These are phyloP conservation scores for Chytriomyces sp. DNA, from an alignment of 192 early-diverging fungal species.

Conservation along the genomic window DNA sequence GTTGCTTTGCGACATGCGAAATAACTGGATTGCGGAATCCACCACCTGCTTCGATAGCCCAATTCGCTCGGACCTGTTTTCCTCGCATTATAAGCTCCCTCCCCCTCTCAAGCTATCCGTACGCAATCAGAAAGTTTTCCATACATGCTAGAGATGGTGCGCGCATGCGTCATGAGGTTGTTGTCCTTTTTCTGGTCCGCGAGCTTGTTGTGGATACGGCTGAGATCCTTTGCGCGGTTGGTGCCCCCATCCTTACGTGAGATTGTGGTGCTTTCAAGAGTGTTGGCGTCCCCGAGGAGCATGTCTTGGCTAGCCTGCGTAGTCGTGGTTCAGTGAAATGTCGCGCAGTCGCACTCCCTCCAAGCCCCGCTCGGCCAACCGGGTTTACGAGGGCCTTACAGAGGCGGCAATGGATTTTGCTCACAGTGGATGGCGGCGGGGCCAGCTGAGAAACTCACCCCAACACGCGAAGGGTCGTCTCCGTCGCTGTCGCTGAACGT, in stretches of 20 bases:
- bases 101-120: conserved; percentile 73
- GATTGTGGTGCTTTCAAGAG: conserved; percentile 80
- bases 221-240: conserved; percentile 70
- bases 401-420: background rate
- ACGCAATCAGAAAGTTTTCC: background rate
- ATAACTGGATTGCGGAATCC: conserved; percentile 87
- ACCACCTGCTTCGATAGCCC: conserved; percentile 71
- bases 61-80: conserved; percentile 85
- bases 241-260: conserved; percentile 74
- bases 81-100: too few species aligned
- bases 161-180: conserved; percentile 56
- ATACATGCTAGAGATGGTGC: conserved; percentile 1
- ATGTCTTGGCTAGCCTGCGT: conserved; percentile 69
- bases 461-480: conserved; percentile 88
- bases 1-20: conserved; percentile 79
- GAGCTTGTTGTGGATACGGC: conserved; percentile 72
- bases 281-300: conserved; percentile 69
- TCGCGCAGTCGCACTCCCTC: too few species aligned
- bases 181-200: conserved; percentile 74
- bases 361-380: too few species aligned
- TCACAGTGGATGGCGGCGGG: background rate
- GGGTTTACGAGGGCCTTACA: too few species aligned
- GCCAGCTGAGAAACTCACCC: conserved; percentile 34
- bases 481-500: conserved; percentile 81
- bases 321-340: too few species aligned